Evolutionary conservation across 345 rosid genomes (phyloP).

Genomic region (Excoecaria agallocha): DNA sequence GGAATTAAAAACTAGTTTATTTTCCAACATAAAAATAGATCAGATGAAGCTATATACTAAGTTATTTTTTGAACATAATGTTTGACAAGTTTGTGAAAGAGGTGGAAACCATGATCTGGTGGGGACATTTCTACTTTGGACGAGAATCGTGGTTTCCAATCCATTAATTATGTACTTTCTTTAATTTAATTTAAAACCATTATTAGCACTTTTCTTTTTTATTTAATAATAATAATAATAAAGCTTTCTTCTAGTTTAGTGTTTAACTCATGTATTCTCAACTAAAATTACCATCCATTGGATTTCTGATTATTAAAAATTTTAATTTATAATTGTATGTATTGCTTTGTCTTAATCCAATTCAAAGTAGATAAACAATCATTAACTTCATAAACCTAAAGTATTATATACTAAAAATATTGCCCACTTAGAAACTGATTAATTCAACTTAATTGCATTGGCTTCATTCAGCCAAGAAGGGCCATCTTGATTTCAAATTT

Average conservation of each 20-base stretch:
- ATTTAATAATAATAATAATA: not conserved
- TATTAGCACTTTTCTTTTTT: not conserved
- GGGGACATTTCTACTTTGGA: conserved; percentile 14
- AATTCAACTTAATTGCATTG: no score
- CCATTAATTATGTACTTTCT: conserved; percentile 11
- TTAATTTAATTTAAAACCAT: conserved; percentile 9
- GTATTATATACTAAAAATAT: not conserved
- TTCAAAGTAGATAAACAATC: no score
- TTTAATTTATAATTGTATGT: not conserved
- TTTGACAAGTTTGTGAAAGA: no score
- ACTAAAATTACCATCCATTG: not conserved
- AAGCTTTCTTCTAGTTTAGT: not conserved
- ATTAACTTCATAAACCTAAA: not conserved
- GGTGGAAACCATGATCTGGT: no score
- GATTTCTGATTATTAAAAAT: not conserved
- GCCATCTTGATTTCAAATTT: no score
- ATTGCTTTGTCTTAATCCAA: no score
- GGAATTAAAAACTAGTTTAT: no score
- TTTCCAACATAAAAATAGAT: no score
- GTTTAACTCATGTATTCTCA: not conserved
- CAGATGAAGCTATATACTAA: no score
- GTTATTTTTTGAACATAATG: no score
- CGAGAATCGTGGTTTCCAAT: conserved; percentile 11
- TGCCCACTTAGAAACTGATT: no score
- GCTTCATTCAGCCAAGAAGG: no score